These are phyloP conservation scores for Talaromyces sp. DNA, from an alignment of 2,329 filamentous ascomycete genomes.

Conservation along the genomic window DNA sequence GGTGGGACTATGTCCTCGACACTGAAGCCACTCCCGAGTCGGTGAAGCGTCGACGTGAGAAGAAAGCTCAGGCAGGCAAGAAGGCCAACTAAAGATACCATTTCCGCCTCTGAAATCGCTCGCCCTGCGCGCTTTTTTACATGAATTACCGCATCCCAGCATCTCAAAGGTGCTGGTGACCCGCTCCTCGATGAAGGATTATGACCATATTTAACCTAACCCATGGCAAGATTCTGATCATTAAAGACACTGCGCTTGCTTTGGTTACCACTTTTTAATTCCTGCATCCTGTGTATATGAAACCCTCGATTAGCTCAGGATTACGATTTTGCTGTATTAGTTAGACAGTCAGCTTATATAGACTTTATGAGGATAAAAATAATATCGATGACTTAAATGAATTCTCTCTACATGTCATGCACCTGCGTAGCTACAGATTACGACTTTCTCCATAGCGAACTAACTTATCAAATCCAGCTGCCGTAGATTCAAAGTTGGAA, in stretches of 20 bases:
- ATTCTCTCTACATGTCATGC: background rate
- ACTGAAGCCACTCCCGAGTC: conserved; percentile 90
- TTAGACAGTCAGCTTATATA: background rate
- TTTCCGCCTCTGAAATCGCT: background rate
- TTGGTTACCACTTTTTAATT: background rate
- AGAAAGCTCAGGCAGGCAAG: conserved; percentile 22
- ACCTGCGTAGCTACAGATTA: background rate
- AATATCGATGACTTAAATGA: background rate
- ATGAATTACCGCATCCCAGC: background rate
- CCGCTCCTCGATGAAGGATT: background rate
- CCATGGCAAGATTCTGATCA: background rate
- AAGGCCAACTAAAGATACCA: conserved; percentile 5
- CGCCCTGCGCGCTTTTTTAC: background rate
- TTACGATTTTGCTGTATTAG: conserved; percentile 1
- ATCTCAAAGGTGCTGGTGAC: background rate
- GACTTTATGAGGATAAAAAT: conserved; percentile 1
- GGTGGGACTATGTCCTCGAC: conserved; percentile 95
- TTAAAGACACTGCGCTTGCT: background rate
- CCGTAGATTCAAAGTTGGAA: no score
- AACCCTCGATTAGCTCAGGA: background rate
- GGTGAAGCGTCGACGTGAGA: conserved; percentile 72
- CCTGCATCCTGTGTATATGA: conserved; percentile 1
- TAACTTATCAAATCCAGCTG: no score
- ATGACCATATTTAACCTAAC: background rate
- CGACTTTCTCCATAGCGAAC: background rate